phyloP scores from a whole-genome alignment of 768 basidiomycete genomes.

The Phaeotremella skinneri region DNA sequence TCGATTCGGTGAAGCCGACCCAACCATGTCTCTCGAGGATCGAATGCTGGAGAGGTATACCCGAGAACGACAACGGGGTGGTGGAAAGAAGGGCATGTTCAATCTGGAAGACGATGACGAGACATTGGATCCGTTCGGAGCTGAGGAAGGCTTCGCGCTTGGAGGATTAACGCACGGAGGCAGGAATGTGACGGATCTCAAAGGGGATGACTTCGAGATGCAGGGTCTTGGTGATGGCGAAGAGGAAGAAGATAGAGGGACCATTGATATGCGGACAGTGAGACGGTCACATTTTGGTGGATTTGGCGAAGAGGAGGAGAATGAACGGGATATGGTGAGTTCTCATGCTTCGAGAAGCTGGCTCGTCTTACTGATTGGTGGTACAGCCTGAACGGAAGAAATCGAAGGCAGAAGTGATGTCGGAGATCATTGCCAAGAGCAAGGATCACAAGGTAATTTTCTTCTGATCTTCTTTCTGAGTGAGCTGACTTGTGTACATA shows the following conservation, averaged over 20 bases:
- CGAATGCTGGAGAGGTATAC: constrained; percentile 97
- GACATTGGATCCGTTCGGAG: constrained; percentile 23
- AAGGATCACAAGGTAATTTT: constrained; percentile 82
- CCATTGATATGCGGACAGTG: constrained; percentile 68
- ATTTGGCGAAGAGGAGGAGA: constrained; percentile 68
- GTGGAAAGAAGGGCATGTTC: constrained; percentile 70
- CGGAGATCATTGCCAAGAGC: constrained; percentile 94
- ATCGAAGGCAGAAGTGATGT: constrained; percentile 94
- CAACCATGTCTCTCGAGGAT: constrained; percentile 88
- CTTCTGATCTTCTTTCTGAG: background rate
- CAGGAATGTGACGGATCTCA: constrained; percentile 45
- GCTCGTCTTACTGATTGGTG: constrained; percentile 1
- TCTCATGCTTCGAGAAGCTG: background rate
- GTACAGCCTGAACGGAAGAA: constrained; percentile 76
- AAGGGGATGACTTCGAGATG: constrained; percentile 47
- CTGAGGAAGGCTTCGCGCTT: constrained; percentile 37
- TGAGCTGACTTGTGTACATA: constrained; percentile 48
- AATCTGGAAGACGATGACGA: constrained; percentile 76
- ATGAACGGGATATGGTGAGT: constrained; percentile 58
- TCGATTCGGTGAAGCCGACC: constrained; percentile 93
- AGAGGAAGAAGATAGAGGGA: constrained; percentile 59
- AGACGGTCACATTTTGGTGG: constrained; percentile 78
- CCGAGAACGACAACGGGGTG: constrained; percentile 61
- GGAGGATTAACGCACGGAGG: constrained; percentile 51
- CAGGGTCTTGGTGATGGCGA: constrained; percentile 55